Evolutionary conservation across 1,284 basidiomycete genomes (phyloP), one percentile per base, ranked within the genome.

Genomic region (Baeospora myosura): DNA sequence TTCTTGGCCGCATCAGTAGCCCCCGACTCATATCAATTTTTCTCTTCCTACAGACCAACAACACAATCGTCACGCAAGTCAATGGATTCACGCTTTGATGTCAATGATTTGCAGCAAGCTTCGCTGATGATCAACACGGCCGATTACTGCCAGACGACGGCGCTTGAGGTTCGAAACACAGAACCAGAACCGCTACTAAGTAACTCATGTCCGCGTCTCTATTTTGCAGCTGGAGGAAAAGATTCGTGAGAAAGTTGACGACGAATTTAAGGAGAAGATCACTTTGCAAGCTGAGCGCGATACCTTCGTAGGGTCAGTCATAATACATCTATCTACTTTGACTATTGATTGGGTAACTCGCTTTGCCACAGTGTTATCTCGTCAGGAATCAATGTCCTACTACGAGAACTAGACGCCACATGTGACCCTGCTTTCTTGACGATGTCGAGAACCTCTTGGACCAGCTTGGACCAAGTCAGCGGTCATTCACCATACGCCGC

Each of bases 81-180:
- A 0, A 66, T 71, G 11, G 93, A 96, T 40, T 75, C 78, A 1
- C 74, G 84, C n/a, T 74, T 78, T 24, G 91, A 92, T 55, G 49
- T 76, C 3, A 68, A 71, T 8, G 83, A 92, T 46, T 60, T 96
- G 25, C 82, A 80, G 50, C 88, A 86, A 48, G 80, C 88, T 0
- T 92, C 88, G 55, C 67, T 91, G 14, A 68, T 96, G 17, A 81
- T 99, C 56, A 98, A 98, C 57, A 99, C 96, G 0, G 94, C 94
- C 2, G 95, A 98, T 55, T 99, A 98, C 62, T 98, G 96, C 60
- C 86, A 92, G 52, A 84, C 79, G 3, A 99, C 95, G 1, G 88
- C 92, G 1, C 59, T 79, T 16, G 92, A 96, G 72, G 89, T 82
- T 51, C 16, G 63, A 49, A 4, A 23, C 17, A 14, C 18, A 5